These are phyloP conservation scores for Penicillium canariense DNA, from an alignment of 495 filamentous ascomycete species.

Conservation along the genomic window DNA sequence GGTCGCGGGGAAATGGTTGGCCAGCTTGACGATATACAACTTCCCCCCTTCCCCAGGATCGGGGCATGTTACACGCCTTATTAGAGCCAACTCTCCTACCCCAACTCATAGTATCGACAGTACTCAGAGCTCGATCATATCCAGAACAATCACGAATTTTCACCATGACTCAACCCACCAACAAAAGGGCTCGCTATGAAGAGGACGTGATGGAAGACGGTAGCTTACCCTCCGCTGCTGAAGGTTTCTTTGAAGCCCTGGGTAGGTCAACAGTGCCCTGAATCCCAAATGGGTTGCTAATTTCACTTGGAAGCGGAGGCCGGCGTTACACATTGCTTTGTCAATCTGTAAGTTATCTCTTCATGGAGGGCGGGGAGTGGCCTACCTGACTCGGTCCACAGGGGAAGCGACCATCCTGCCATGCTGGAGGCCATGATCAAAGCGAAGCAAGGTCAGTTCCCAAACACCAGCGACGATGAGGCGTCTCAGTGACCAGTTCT, in stretches of 20 bases:
- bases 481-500: too few relatives aligned
- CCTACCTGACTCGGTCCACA: conserved; percentile 7
- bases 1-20: too few relatives aligned
- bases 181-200: conserved; percentile 12
- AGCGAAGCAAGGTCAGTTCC: conserved; percentile 48
- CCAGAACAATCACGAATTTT: neutral
- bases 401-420: conserved; percentile 78
- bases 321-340: conserved; percentile 24
- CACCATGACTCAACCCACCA: neutral
- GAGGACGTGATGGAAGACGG: conserved; percentile 4
- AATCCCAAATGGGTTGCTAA: neutral
- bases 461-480: too few relatives aligned
- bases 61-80: too few relatives aligned
- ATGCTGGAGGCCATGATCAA: conserved; percentile 92
- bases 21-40: too few relatives aligned
- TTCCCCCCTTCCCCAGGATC: too few relatives aligned
- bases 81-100: too few relatives aligned
- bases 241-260: conserved; percentile 26
- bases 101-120: too few relatives aligned
- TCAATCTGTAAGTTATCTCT: conserved; percentile 18
- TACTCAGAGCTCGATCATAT: too few relatives aligned
- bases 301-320: conserved; percentile 14
- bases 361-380: neutral
- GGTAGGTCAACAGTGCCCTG: conserved; percentile 2
- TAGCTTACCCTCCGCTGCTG: conserved; percentile 17